Evolutionary conservation across 768 basidiomycete genomes (phyloP).

Genomic region (Calocybe gangraenosa): DNA sequence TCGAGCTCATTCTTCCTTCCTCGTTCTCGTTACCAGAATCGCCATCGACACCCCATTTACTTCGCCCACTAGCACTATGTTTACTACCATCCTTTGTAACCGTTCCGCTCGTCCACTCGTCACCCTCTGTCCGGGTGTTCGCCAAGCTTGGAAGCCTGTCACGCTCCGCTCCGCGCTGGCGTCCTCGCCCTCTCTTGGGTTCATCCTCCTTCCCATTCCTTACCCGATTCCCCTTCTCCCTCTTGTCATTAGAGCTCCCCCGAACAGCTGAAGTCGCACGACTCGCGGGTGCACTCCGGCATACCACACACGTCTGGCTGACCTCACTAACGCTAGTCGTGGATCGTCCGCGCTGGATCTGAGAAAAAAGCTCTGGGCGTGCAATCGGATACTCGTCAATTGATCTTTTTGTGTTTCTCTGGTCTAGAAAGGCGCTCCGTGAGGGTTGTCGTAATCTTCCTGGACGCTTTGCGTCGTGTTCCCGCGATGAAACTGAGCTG

Average conservation of each 20-base stretch:
- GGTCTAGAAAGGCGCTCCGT: constrained; percentile 30
- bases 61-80: constrained; percentile 28
- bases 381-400: constrained; percentile 16
- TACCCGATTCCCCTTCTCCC: constrained; percentile 22
- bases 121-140: constrained; percentile 57
- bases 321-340: constrained; percentile 37
- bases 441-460: constrained; percentile 1
- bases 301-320: constrained; percentile 53
- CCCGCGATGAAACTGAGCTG: constrained; percentile 33
- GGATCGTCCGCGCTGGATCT: constrained; percentile 31
- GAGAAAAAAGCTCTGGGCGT: constrained; percentile 35
- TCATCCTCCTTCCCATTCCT: neutral
- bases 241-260: constrained; percentile 18
- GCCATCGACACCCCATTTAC: constrained; percentile 24
- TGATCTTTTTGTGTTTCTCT: constrained; percentile 24
- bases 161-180: constrained; percentile 24
- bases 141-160: constrained; percentile 56
- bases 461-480: constrained; percentile 12
- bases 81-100: constrained; percentile 11
- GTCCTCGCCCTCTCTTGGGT: constrained; percentile 13
- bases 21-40: constrained; percentile 33
- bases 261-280: constrained; percentile 46
- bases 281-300: constrained; percentile 67
- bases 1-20: constrained; percentile 29
- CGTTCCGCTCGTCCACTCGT: constrained; percentile 40